Percentiles rank a stretch among this genome's conserved stretches.
Evolutionary conservation across 2,329 filamentous ascomycete species (phyloP).

Genomic region (Paraconiothyrium brasiliense): DNA sequence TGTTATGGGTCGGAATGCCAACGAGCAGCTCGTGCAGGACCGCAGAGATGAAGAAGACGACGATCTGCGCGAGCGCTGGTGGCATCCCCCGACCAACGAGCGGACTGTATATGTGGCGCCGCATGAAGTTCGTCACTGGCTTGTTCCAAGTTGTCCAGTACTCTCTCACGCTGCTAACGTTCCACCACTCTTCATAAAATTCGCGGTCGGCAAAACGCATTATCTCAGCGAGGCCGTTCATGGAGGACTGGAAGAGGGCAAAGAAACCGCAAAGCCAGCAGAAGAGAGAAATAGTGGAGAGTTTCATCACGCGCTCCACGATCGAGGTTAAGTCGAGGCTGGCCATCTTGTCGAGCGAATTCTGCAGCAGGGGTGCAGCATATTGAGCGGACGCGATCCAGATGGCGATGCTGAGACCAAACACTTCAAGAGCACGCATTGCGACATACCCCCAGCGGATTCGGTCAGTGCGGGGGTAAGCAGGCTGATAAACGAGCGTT

Average conservation of each 20-base stretch:
- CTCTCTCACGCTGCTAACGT: slow-evolving; percentile 75
- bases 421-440: slow-evolving; percentile 82
- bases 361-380: slow-evolving; percentile 85
- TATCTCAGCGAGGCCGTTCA: slow-evolving; percentile 91
- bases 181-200: slow-evolving; percentile 99
- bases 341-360: slow-evolving; percentile 88
- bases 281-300: slow-evolving; percentile 92
- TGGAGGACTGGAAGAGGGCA: slow-evolving; percentile 88
- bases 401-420: slow-evolving; percentile 84
- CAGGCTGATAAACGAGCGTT: slow-evolving; percentile 94
- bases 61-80: slow-evolving; percentile 73
- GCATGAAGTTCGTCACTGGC: slow-evolving; percentile 96
- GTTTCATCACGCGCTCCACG: slow-evolving; percentile 88
- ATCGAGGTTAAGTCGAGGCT: slow-evolving; percentile 83
- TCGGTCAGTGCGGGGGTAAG: slow-evolving; percentile 83
- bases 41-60: slow-evolving; percentile 89
- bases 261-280: slow-evolving; percentile 99
- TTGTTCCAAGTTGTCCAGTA: slow-evolving; percentile 99
- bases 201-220: slow-evolving; percentile 90
- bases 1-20: slow-evolving; percentile 92
- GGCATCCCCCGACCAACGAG: slow-evolving; percentile 85
- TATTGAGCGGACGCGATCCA: slow-evolving; percentile 97
- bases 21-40: slow-evolving; percentile 92
- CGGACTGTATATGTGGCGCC: slow-evolving; percentile 89
- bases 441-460: slow-evolving; percentile 89